phyloP scores from a whole-genome alignment of 257 asterid genomes.

The Dorcoceras hygrometricum region DNA sequence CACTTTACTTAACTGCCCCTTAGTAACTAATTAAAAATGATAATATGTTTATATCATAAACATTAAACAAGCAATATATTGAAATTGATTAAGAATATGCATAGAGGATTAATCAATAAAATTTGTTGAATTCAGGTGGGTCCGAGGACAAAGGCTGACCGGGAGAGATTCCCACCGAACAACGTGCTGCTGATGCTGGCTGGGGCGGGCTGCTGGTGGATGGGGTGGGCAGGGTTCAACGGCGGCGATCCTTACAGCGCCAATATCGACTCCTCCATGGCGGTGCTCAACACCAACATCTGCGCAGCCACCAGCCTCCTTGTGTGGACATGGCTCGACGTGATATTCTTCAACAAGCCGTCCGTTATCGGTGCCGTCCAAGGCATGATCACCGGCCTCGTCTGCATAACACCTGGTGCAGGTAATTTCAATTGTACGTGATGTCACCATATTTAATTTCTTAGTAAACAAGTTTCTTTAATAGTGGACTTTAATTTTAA shows the following conservation, averaged over 20 bases:
- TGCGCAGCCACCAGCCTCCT: slow-evolving; percentile 76
- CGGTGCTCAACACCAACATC: slow-evolving; percentile 67
- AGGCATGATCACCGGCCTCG: slow-evolving; percentile 75
- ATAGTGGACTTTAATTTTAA: too few relatives aligned
- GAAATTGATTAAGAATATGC: not conserved
- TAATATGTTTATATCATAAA: too few relatives aligned
- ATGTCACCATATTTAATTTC: too few relatives aligned
- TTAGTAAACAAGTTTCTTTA: too few relatives aligned
- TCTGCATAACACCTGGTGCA: slow-evolving; percentile 69
- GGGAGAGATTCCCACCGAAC: slow-evolving; percentile 68
- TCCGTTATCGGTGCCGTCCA: slow-evolving; percentile 70
- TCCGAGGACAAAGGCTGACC: slow-evolving; percentile 43
- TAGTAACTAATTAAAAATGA: too few relatives aligned
- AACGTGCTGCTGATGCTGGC: slow-evolving; percentile 53
- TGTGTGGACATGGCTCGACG: slow-evolving; percentile 76
- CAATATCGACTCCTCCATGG: slow-evolving; percentile 65
- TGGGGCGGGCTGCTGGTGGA: slow-evolving; percentile 64
- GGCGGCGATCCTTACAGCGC: slow-evolving; percentile 76
- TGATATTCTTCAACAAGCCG: slow-evolving; percentile 55
- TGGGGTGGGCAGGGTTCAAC: slow-evolving; percentile 81
- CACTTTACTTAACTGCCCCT: too few relatives aligned
- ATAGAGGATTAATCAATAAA: too few relatives aligned
- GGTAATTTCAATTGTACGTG: slow-evolving; percentile 37
- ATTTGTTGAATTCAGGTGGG: slow-evolving; percentile 63
- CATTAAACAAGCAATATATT: not conserved